Evolutionary conservation across 257 asterid species (phyloP), one percentile per base, ranked within the genome.

Genomic region (Gynochthodes officinalis): DNA sequence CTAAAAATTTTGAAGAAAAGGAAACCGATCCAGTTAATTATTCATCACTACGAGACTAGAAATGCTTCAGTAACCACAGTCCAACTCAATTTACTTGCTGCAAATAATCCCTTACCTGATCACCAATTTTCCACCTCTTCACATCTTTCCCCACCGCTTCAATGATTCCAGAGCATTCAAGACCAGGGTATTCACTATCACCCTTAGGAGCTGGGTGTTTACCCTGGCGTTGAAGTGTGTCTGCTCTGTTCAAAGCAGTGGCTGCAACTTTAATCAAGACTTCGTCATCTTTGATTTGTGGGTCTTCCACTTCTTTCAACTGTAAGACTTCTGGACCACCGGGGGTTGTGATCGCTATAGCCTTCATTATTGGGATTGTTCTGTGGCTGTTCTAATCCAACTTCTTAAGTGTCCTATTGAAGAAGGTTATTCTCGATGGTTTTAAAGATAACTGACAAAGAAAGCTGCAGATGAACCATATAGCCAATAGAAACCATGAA

Each of bases 291-390:
- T 80, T 79, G 59, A 89, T 75, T 60, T 84, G 66, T 33, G 99
- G 99, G 59, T 86, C 90, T 35, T 85, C 95, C 19, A 88, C 96
- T 77, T 89, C 79, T 72, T 82, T 87, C 8, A 91, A 2, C 72
- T 88, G 77, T 49, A 94, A 81, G 3, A 94, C 97, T 49, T 94
- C 95, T 4, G 99, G 97, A 6, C 89, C 97, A 12, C 99, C 99
- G 0, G 73, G 49, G 42, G 76, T 82, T 7, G 96, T 82, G 77
- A 94, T 89, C 77, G 88, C 99, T 16, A 94, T 82, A 52, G 97
- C 97, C 86, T 91, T 94, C 97, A 94, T 91, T 3, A 4, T n/a
- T 71, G 9, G 7, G n/a, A 53, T 21, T 53, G 14, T 0, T n/a
- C 25, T 16, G 23, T 50, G 42, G 7, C 54, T 28, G 32, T 6